Conservation (phyloP, 2,329 filamentous ascomycete genomes). For the Orbilia oligospora region DNA sequence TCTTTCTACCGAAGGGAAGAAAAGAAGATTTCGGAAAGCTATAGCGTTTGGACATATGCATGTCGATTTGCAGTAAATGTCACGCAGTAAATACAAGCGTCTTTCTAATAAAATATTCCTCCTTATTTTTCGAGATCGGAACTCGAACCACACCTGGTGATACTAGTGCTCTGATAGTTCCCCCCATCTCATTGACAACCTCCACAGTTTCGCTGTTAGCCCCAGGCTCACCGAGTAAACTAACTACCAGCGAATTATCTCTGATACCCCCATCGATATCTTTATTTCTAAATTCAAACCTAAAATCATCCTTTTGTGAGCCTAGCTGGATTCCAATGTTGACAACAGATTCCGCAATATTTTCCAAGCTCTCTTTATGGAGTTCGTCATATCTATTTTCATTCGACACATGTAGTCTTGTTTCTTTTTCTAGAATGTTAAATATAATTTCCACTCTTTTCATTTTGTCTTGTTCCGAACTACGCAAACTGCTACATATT, state of each 20-base stretch:
- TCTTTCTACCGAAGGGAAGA: too few species aligned
- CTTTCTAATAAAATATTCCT: conserved; percentile 17
- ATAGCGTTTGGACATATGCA: too few species aligned
- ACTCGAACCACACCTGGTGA: conserved; percentile 37
- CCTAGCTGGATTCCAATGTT: conserved; percentile 28
- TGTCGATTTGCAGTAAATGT: not conserved
- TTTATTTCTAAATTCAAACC: conserved; percentile 47
- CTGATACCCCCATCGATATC: not conserved
- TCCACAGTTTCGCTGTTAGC: conserved; percentile 12
- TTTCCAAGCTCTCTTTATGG: conserved; percentile 19
- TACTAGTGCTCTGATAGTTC: conserved; percentile 47
- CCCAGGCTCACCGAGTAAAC: conserved; percentile 20
- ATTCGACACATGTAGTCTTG: conserved; percentile 9
- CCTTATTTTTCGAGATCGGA: not conserved
- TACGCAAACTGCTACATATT: not conserved
- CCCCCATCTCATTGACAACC: conserved; percentile 37
- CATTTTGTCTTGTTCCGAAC: not conserved
- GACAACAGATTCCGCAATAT: conserved; percentile 6
- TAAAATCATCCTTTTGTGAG: conserved; percentile 29
- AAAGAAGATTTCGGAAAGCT: too few species aligned
- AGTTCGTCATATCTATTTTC: not conserved
- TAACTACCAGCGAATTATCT: conserved; percentile 5
- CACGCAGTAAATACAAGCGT: conserved; percentile 33
- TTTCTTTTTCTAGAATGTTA: conserved; percentile 25
- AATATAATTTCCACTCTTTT: conserved; percentile 13